Evolutionary conservation across 306 rosid species (phyloP).

Genomic region (Prunus fruticosa): DNA sequence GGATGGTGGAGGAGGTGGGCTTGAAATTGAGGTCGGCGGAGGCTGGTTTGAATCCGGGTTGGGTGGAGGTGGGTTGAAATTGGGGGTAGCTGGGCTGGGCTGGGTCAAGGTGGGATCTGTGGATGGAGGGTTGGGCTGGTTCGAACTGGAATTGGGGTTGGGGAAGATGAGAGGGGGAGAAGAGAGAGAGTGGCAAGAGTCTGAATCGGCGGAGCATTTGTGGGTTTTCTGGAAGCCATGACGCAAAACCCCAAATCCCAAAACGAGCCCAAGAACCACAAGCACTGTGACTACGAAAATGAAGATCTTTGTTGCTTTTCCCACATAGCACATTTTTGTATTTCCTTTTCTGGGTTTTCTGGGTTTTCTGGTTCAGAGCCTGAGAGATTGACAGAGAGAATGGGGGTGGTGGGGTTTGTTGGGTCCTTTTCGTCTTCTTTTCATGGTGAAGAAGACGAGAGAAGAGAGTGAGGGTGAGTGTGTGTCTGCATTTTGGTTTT

Average conservation of each 20-base stretch:
- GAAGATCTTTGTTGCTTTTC: constrained; percentile 99
- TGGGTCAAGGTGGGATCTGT: constrained; percentile 12
- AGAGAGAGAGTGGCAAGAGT: constrained; percentile 37
- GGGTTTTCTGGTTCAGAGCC: neutral
- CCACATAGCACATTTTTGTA: constrained; percentile 76
- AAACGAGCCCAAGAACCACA: constrained; percentile 59
- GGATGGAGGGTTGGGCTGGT: constrained; percentile 39
- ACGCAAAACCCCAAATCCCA: constrained; percentile 64
- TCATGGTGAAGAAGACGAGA: constrained; percentile 49
- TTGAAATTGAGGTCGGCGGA: constrained; percentile 30
- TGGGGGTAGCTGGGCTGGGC: constrained; percentile 4
- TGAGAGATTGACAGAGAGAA: neutral
- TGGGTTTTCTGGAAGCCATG: constrained; percentile 41
- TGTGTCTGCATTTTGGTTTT: neutral
- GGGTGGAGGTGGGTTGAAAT: constrained; percentile 10
- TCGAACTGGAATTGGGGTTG: constrained; percentile 38
- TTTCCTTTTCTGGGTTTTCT: neutral
- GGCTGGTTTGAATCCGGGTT: constrained; percentile 15
- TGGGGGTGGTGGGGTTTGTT: constrained; percentile 5
- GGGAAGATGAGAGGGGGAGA: constrained; percentile 46
- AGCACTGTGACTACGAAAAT: constrained; percentile 77
- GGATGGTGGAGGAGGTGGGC: constrained; percentile 31
- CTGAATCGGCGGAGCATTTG: constrained; percentile 53
- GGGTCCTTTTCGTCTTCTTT: constrained; percentile 67
- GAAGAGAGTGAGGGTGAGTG: constrained; percentile 14